Conservation (phyloP, 73 alveolate genomes). For the Urostyla sp. region DNA sequence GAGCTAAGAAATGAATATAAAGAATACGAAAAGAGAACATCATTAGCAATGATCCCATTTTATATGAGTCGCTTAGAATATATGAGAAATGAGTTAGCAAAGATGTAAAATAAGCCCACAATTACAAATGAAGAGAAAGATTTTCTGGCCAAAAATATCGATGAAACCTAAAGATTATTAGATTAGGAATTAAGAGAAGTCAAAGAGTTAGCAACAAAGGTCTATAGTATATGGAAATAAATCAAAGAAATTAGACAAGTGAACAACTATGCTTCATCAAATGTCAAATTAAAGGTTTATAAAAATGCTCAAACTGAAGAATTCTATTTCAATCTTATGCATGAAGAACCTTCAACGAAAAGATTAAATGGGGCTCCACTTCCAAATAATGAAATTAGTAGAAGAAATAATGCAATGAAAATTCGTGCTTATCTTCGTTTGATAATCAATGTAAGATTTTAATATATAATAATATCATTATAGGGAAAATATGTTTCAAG, state of each 20-base stretch:
- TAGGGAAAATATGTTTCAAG: constrained; percentile 80
- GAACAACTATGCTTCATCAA: constrained; percentile 77
- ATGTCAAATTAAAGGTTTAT: constrained; percentile 87
- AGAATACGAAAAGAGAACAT: constrained; percentile 89
- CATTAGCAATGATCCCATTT: constrained; percentile 89
- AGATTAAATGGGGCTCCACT: constrained; percentile 57
- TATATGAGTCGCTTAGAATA: constrained; percentile 71
- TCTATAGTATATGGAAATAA: constrained; percentile 92
- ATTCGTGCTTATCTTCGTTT: constrained; percentile 77
- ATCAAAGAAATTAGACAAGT: constrained; percentile 83
- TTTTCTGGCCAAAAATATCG: constrained; percentile 78
- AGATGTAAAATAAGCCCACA: constrained; percentile 72
- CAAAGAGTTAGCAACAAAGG: constrained; percentile 77
- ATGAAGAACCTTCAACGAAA: constrained; percentile 77
- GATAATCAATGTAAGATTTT: constrained; percentile 73
- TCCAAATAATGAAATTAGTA: constrained; percentile 79
- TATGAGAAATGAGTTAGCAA: constrained; percentile 73
- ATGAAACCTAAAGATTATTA: constrained; percentile 76
- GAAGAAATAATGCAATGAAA: constrained; percentile 79
- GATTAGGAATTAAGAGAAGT: constrained; percentile 80
- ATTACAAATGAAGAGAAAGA: constrained; percentile 82
- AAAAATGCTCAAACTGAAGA: constrained; percentile 77
- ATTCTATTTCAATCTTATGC: constrained; percentile 84
- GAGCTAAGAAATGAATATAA: constrained; percentile 85
- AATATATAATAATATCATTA: no score